A percentile compares a stretch with the other conserved stretches of the same genome.
Conservation (phyloP, 78 protist genomes). For the Dictyostelium capitatum region DNA sequence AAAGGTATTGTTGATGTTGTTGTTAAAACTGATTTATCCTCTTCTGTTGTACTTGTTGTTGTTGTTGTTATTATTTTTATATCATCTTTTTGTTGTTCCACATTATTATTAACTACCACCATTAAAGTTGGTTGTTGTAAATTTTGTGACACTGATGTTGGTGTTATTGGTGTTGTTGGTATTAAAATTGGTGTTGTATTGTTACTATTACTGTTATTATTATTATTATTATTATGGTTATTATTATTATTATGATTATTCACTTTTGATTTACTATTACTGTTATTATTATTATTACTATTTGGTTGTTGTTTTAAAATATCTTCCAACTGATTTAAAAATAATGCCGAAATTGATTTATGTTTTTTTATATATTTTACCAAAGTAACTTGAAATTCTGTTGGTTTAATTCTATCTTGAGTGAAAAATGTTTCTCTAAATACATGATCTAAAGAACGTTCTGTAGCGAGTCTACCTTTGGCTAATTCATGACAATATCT, state of each 20-base stretch:
- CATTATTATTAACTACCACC: not conserved
- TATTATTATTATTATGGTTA: not conserved
- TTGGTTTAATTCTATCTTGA: slow-evolving; percentile 70
- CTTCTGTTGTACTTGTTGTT: not conserved
- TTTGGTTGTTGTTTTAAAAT: slow-evolving; percentile 25
- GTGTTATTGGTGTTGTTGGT: not conserved
- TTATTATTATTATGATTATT: not conserved
- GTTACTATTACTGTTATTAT: not conserved
- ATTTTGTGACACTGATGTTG: not conserved
- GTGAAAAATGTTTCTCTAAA: slow-evolving; percentile 67
- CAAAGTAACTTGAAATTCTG: slow-evolving; percentile 52
- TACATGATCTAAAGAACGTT: slow-evolving; percentile 15
- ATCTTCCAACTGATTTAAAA: slow-evolving; percentile 47
- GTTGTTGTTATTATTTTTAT: not conserved
- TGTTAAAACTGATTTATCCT: too few species aligned
- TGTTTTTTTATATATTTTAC: slow-evolving; percentile 64
- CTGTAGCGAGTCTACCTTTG: slow-evolving; percentile 51
- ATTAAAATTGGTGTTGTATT: slow-evolving; percentile 4
- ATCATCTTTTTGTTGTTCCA: not conserved
- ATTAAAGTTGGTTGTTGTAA: not conserved
- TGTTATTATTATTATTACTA: not conserved
- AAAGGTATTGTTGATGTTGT: not conserved
- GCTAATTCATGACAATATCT: slow-evolving; percentile 85
- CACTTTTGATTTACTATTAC: not conserved
- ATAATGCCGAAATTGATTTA: not conserved